phyloP scores from a whole-genome alignment of 306 rosid genomes.

The Cercis canadensis region DNA sequence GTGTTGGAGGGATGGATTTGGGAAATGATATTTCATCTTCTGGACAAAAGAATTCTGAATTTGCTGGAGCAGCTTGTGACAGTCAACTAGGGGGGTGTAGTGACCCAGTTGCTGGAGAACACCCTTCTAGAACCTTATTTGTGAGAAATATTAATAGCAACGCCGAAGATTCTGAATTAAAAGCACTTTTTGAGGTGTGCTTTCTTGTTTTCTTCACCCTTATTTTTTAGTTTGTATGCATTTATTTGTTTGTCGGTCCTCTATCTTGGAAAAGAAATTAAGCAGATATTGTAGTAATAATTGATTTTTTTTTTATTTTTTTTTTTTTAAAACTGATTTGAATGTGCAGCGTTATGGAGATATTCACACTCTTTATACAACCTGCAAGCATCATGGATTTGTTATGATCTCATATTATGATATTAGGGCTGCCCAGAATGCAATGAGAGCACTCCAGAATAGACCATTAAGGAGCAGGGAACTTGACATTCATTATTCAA shows the following conservation, averaged over 20 bases:
- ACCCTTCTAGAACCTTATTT: conserved; percentile 82
- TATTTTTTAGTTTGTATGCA: too few species aligned
- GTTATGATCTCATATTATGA: conserved; percentile 81
- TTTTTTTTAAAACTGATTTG: too few species aligned
- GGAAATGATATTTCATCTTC: conserved; percentile 58
- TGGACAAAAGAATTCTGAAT: conserved; percentile 37
- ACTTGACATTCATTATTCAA: conserved; percentile 80
- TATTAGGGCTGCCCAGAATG: conserved; percentile 77
- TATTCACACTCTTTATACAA: conserved; percentile 68
- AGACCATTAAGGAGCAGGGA: conserved; percentile 65
- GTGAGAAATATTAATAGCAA: conserved; percentile 79
- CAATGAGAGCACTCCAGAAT: conserved; percentile 73
- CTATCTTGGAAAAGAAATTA: too few species aligned
- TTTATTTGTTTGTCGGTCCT: too few species aligned
- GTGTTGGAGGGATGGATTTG: conserved; percentile 83
- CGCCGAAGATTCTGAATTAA: conserved; percentile 73
- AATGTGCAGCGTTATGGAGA: conserved; percentile 70
- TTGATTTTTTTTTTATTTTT: too few species aligned
- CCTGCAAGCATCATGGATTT: conserved; percentile 85
- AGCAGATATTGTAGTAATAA: too few species aligned
- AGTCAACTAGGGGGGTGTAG: too few species aligned
- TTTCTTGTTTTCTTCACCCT: conserved; percentile 30
- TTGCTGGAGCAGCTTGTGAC: too few species aligned
- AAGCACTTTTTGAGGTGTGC: conserved; percentile 80
- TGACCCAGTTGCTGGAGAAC: conserved; percentile 44